Evolutionary conservation across 352 stramenopile species (phyloP).

Genomic region (Pythium diclinum): DNA sequence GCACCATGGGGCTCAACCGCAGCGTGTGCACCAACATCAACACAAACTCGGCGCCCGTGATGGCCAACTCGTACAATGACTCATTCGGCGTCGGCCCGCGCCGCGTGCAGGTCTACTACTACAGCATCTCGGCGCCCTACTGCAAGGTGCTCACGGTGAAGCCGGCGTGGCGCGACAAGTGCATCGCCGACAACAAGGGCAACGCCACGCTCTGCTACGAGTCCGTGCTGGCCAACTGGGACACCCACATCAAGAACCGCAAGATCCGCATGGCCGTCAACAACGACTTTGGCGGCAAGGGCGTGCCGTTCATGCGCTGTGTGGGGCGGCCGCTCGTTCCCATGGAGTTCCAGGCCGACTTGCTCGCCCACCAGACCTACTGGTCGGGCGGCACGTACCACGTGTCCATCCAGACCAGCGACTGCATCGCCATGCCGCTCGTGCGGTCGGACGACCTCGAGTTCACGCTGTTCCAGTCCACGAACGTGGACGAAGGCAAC

Average conservation of each 20-base stretch:
- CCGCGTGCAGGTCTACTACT: slow-evolving; percentile 27
- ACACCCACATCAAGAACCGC: slow-evolving; percentile 28
- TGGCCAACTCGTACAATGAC: slow-evolving; percentile 26
- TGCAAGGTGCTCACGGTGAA: slow-evolving; percentile 24
- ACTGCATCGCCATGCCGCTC: slow-evolving; percentile 37
- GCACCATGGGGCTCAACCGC: slow-evolving; percentile 23
- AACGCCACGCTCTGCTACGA: slow-evolving; percentile 42
- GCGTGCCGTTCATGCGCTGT: slow-evolving; percentile 53
- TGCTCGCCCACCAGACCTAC: slow-evolving; percentile 50
- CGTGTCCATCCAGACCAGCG: slow-evolving; percentile 51
- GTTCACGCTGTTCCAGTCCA: slow-evolving; percentile 41
- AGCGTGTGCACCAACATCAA: slow-evolving; percentile 27
- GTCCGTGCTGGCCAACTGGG: slow-evolving; percentile 51
- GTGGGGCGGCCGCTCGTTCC: slow-evolving; percentile 29
- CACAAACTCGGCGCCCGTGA: slow-evolving; percentile 25
- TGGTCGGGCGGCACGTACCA: slow-evolving; percentile 45
- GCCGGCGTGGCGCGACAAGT: slow-evolving; percentile 24
- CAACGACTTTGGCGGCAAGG: slow-evolving; percentile 38
- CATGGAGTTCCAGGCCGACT: slow-evolving; percentile 55
- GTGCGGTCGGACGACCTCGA: slow-evolving; percentile 34
- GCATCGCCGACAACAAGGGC: slow-evolving; percentile 21
- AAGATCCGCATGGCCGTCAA: slow-evolving; percentile 33
- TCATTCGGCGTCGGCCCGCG: slow-evolving; percentile 31
- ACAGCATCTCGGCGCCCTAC: slow-evolving; percentile 34
- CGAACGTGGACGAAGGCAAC: slow-evolving; percentile 34